Conservation (phyloP, 2,329 filamentous ascomycete species). For the Sporothrix inflata region DNA sequence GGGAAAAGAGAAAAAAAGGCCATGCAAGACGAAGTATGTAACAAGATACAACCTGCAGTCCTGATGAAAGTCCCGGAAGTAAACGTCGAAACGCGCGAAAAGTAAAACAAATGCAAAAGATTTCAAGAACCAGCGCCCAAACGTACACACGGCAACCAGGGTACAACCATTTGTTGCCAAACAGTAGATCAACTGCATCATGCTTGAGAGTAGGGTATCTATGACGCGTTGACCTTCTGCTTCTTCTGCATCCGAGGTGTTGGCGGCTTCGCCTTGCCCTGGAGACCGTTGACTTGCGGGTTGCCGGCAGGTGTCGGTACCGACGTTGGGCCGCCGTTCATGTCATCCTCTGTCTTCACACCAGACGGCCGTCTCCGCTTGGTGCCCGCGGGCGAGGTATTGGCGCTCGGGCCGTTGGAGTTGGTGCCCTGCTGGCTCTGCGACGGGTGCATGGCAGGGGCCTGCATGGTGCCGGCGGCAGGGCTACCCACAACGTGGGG, state of each 20-base stretch:
- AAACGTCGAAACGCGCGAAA: background rate
- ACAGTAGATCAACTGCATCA: background rate
- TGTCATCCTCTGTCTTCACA: slow-evolving; percentile 62
- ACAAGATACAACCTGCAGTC: slow-evolving; percentile 12
- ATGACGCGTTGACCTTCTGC: slow-evolving; percentile 50
- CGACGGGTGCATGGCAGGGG: slow-evolving; percentile 68
- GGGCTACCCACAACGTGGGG: slow-evolving; percentile 62
- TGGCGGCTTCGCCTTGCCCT: slow-evolving; percentile 55
- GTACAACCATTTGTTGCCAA: no score
- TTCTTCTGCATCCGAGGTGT: slow-evolving; percentile 62
- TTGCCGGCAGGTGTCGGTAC: slow-evolving; percentile 51
- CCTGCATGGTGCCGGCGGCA: slow-evolving; percentile 64
- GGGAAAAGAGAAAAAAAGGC: background rate
- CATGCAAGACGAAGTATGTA: background rate
- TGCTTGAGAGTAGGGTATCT: background rate
- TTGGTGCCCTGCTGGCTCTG: slow-evolving; percentile 69
- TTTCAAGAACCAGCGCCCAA: no score
- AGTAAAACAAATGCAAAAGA: background rate
- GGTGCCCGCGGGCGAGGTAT: slow-evolving; percentile 65
- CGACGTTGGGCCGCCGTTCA: slow-evolving; percentile 42
- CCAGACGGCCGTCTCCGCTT: slow-evolving; percentile 61
- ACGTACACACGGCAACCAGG: background rate
- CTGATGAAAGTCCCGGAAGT: background rate
- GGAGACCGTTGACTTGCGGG: slow-evolving; percentile 57
- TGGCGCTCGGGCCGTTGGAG: slow-evolving; percentile 68